These are phyloP conservation scores for Closterium sp. DNA, from an alignment of 139 green algal genomes.

Conservation along the genomic window DNA sequence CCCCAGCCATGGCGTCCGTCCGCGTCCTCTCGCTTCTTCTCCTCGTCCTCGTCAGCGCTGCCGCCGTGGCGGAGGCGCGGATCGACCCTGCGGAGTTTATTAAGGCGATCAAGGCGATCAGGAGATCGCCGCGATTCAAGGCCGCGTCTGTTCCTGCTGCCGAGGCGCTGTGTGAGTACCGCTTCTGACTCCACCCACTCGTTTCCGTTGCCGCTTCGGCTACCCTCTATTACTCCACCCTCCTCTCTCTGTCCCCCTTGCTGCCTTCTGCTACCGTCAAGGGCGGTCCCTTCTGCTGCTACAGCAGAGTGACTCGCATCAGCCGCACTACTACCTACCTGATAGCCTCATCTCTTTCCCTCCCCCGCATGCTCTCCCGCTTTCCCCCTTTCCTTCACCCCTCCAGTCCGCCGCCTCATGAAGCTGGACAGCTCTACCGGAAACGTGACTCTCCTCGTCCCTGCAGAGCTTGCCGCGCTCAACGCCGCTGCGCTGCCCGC, in stretches of 20 bases:
- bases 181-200: background rate
- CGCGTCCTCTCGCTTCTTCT: background rate
- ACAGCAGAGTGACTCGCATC: background rate
- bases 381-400: background rate
- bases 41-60: background rate
- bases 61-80: background rate
- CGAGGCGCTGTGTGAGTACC: background rate
- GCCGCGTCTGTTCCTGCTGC: background rate
- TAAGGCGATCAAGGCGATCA: background rate
- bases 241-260: too few species aligned
- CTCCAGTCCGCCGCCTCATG: background rate
- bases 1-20: background rate
- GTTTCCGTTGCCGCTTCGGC: too few species aligned
- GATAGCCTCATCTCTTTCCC: background rate
- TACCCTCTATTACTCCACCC: too few species aligned
- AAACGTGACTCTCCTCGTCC: background rate
- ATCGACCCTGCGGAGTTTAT: background rate
- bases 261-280: too few species aligned
- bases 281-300: background rate
- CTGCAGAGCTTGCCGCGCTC: background rate
- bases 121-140: background rate
- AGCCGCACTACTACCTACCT: background rate
- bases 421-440: background rate
- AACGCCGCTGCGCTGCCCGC: background rate
- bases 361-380: background rate